A percentile compares a stretch with the other conserved stretches of the same genome.
Conservation (phyloP, 257 asterid genomes). For the Nicotiana knightiana region DNA sequence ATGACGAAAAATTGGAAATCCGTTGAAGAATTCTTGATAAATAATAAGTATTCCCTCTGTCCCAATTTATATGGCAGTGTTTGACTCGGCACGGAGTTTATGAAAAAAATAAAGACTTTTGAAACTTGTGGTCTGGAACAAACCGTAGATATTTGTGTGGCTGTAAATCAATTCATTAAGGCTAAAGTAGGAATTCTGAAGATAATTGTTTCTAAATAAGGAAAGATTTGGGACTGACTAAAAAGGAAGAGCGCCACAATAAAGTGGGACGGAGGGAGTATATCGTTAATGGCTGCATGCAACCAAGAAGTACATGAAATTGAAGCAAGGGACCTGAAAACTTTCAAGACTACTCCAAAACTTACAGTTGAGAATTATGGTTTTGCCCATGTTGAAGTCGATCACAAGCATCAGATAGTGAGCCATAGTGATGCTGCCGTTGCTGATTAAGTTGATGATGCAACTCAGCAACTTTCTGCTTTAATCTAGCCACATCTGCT, state of each 20-base stretch:
- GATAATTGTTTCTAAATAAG: too few species aligned
- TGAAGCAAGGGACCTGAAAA: not conserved
- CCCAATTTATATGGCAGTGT: too few species aligned
- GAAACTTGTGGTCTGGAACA: too few species aligned
- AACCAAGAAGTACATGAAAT: not conserved
- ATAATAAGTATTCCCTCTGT: not conserved
- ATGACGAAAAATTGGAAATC: not conserved
- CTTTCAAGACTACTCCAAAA: not conserved
- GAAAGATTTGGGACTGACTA: too few species aligned
- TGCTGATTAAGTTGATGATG: constrained; percentile 96
- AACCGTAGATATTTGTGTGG: too few species aligned
- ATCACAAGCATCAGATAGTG: constrained; percentile 67
- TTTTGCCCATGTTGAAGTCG: constrained; percentile 50
- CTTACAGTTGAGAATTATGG: constrained; percentile 61
- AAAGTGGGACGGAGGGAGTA: not conserved
- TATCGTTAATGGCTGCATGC: not conserved
- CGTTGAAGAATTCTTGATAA: not conserved
- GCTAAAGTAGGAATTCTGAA: too few species aligned
- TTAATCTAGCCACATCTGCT: constrained; percentile 94
- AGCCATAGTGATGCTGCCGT: constrained; percentile 80
- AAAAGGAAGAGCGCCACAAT: too few species aligned
- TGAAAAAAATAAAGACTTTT: too few species aligned
- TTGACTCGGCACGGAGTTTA: too few species aligned
- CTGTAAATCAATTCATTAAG: too few species aligned
- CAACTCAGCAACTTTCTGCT: constrained; percentile 95